phyloP scores from a whole-genome alignment of 2,329 filamentous ascomycete species.

The Niveomyces coronatus region DNA sequence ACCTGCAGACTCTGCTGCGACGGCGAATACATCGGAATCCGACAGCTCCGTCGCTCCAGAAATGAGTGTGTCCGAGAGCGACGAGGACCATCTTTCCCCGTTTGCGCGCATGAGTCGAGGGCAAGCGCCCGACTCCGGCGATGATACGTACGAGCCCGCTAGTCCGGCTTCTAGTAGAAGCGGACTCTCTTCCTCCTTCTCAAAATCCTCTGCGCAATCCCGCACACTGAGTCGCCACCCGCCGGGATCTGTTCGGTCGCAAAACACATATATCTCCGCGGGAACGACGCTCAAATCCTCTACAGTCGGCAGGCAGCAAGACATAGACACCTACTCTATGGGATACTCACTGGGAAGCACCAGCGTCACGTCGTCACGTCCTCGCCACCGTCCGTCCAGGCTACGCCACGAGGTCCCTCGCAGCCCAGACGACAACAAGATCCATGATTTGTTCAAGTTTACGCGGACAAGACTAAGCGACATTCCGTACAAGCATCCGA shows the following conservation, averaged over 20 bases:
- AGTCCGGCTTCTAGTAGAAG: slow-evolving; percentile 58
- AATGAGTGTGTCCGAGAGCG: slow-evolving; percentile 56
- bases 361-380: slow-evolving; percentile 36
- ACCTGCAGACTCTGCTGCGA: slow-evolving; percentile 33
- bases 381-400: slow-evolving; percentile 49
- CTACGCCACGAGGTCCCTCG: slow-evolving; percentile 71
- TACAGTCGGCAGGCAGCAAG: slow-evolving; percentile 18
- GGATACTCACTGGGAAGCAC: slow-evolving; percentile 27
- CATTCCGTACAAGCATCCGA: slow-evolving; percentile 66
- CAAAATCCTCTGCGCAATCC: slow-evolving; percentile 44
- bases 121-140: slow-evolving; percentile 47
- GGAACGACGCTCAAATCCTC: slow-evolving; percentile 39
- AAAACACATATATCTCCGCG: slow-evolving; percentile 59
- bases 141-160: slow-evolving; percentile 50
- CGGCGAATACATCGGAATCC: slow-evolving; percentile 41
- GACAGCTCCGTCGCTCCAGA: slow-evolving; percentile 47
- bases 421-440: slow-evolving; percentile 57
- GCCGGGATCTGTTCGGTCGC: slow-evolving; percentile 42
- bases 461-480: slow-evolving; percentile 72
- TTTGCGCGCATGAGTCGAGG: slow-evolving; percentile 66
- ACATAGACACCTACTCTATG: slow-evolving; percentile 46
- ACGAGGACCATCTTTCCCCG: slow-evolving; percentile 68
- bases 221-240: slow-evolving; percentile 39
- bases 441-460: slow-evolving; percentile 76
- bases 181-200: slow-evolving; percentile 45